Percentiles rank a stretch among this genome's conserved stretches.
phyloP scores from a whole-genome alignment of 73 alveolate species.

The Durusdinium trenchii region DNA sequence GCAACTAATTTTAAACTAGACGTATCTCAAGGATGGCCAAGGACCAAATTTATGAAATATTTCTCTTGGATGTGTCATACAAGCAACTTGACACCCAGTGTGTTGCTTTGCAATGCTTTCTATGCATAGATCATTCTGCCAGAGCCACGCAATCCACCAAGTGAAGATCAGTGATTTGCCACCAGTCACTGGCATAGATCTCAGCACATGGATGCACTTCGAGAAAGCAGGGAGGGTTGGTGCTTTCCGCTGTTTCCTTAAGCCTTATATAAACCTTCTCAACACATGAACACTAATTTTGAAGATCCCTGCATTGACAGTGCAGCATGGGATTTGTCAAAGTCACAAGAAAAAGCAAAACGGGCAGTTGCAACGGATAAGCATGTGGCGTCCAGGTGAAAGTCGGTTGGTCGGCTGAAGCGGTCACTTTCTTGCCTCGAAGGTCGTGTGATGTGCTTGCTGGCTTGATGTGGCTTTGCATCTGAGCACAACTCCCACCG shows the following conservation, averaged over 20 bases:
- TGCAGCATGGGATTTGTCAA: too few relatives aligned
- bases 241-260: background rate
- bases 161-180: slow-evolving; percentile 95
- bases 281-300: too few relatives aligned
- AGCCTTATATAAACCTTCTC: background rate
- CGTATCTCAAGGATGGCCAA: too few relatives aligned
- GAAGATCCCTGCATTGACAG: too few relatives aligned
- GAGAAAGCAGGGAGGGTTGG: too few relatives aligned
- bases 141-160: slow-evolving; percentile 59
- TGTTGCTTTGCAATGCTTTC: background rate
- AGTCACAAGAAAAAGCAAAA: background rate
- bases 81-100: too few relatives aligned
- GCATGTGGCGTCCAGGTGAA: slow-evolving; percentile 68
- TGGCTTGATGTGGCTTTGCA: background rate
- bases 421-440: slow-evolving; percentile 91
- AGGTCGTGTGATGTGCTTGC: background rate
- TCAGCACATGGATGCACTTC: too few relatives aligned
- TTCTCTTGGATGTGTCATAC: too few relatives aligned
- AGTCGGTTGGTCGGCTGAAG: slow-evolving; percentile 86
- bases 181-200: slow-evolving; percentile 95
- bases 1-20: too few relatives aligned
- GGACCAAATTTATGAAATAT: too few relatives aligned
- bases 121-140: background rate
- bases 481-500: slow-evolving; percentile 62
- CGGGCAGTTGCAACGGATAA: background rate